These are phyloP conservation scores for Juncus inflexus DNA, from an alignment of 176 grass and related monocot genomes.

Conservation along the genomic window DNA sequence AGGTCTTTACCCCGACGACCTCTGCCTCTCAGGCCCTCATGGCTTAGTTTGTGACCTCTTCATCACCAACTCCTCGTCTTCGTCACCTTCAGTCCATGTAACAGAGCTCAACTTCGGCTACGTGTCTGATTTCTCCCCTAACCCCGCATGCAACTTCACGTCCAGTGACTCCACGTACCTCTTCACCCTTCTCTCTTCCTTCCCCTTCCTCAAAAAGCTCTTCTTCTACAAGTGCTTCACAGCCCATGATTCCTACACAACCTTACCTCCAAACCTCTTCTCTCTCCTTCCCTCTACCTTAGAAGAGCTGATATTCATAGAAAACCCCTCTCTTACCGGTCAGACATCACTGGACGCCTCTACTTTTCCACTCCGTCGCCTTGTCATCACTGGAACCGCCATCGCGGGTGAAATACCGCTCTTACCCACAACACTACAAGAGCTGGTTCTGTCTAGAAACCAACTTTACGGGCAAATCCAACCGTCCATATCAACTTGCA, in stretches of 20 bases:
- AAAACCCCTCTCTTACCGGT: slow-evolving; percentile 44
- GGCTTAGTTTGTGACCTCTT: slow-evolving; percentile 48
- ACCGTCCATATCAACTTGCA: slow-evolving; percentile 13
- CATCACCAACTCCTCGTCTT: background rate
- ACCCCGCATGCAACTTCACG: slow-evolving; percentile 32
- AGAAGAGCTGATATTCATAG: slow-evolving; percentile 43
- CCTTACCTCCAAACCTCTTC: slow-evolving; percentile 13
- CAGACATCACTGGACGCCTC: slow-evolving; percentile 12
- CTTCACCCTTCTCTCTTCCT: slow-evolving; percentile 24
- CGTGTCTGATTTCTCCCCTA: slow-evolving; percentile 40
- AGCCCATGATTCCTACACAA: background rate
- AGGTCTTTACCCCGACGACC: slow-evolving; percentile 41
- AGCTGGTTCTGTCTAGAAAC: slow-evolving; percentile 39
- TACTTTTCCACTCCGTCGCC: slow-evolving; percentile 24
- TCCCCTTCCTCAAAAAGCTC: slow-evolving; percentile 39
- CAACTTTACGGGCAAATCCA: slow-evolving; percentile 31
- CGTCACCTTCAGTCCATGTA: slow-evolving; percentile 7
- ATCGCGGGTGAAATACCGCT: slow-evolving; percentile 29
- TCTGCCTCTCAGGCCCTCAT: slow-evolving; percentile 51
- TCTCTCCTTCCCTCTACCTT: slow-evolving; percentile 36
- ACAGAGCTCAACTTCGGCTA: slow-evolving; percentile 43
- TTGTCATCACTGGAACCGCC: slow-evolving; percentile 30
- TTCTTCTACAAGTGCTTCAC: slow-evolving; percentile 48
- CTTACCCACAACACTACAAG: slow-evolving; percentile 19
- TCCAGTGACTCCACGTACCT: slow-evolving; percentile 25